A percentile compares a stretch with the other conserved stretches of the same genome.
phyloP scores from a whole-genome alignment of 1,284 basidiomycete genomes.

The Meripilus lineatus region DNA sequence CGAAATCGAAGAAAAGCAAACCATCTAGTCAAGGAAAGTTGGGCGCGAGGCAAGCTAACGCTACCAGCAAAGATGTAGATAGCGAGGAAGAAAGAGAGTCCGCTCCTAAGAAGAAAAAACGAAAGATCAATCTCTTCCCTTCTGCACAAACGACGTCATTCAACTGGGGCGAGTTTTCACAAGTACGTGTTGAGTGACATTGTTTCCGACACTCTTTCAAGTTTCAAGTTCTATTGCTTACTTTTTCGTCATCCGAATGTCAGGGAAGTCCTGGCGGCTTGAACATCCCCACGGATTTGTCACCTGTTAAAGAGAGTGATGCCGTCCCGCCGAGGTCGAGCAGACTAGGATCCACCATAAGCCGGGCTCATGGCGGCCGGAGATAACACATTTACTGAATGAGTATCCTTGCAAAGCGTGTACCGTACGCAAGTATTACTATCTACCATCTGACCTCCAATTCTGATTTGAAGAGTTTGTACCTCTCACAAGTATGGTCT shows the following conservation, averaged over 20 bases:
- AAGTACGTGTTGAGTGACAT: conserved; percentile 2
- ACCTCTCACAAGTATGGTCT: too few relatives aligned
- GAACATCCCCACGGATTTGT: conserved; percentile 8
- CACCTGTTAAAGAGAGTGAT: conserved; percentile 8
- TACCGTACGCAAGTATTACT: too few relatives aligned
- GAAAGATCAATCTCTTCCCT: conserved; percentile 10
- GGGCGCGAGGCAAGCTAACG: conserved; percentile 1
- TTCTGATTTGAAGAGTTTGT: too few relatives aligned
- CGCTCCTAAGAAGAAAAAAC: conserved; percentile 6
- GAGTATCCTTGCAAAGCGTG: too few relatives aligned
- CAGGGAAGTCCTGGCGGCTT: conserved; percentile 3
- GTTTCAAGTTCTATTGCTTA: not conserved
- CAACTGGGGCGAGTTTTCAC: conserved; percentile 4
- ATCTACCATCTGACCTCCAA: too few relatives aligned
- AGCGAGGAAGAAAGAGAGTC: not conserved
- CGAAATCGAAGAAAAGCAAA: not conserved
- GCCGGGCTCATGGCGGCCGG: not conserved
- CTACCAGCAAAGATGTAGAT: conserved; percentile 1
- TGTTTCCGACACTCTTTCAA: not conserved
- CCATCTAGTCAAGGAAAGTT: not conserved
- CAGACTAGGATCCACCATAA: conserved; percentile 3
- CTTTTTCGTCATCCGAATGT: not conserved
- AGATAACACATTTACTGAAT: too few relatives aligned
- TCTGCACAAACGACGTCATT: conserved; percentile 3
- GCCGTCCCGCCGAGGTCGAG: conserved; percentile 8